phyloP scores from a whole-genome alignment of 371 early-diverging fungal species.

The Syncephalastrum contaminatum region DNA sequence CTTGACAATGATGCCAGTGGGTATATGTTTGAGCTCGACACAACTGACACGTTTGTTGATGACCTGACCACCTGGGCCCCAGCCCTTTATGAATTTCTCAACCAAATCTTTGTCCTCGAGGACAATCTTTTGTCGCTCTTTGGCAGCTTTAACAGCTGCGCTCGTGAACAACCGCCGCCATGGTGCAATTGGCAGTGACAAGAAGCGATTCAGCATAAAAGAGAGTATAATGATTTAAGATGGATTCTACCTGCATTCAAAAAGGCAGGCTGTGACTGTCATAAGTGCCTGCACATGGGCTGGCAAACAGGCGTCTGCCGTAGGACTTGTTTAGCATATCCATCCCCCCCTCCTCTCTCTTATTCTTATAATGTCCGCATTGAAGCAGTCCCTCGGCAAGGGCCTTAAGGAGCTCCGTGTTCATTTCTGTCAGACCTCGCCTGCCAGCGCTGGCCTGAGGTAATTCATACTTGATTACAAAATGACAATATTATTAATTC shows the following conservation, averaged over 20 bases:
- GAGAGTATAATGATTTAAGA: too few relatives aligned
- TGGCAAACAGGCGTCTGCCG: too few relatives aligned
- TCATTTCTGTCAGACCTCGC: conserved; percentile 86
- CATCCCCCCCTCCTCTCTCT: too few relatives aligned
- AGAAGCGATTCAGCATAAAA: conserved; percentile 4
- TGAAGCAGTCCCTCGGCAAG: conserved; percentile 54
- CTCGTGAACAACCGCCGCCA: conserved; percentile 7
- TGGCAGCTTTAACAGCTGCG: not conserved
- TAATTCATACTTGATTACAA: conserved; percentile 29
- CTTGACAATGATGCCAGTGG: conserved; percentile 77
- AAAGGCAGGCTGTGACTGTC: too few relatives aligned
- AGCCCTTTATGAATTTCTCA: conserved; percentile 87
- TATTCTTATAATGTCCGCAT: conserved; percentile 33
- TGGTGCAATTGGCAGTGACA: conserved; percentile 1
- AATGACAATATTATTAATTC: not conserved
- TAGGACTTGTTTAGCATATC: too few relatives aligned
- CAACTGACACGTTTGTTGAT: conserved; percentile 88
- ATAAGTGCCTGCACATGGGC: too few relatives aligned
- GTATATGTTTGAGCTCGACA: conserved; percentile 82
- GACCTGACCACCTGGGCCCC: conserved; percentile 93
- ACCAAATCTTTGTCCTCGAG: conserved; percentile 77
- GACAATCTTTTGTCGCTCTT: conserved; percentile 49
- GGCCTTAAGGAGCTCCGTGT: conserved; percentile 87
- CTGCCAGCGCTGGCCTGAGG: conserved; percentile 85
- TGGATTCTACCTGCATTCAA: too few relatives aligned